phyloP scores from a whole-genome alignment of 192 early-diverging fungal genomes.

The Backusella circina region DNA sequence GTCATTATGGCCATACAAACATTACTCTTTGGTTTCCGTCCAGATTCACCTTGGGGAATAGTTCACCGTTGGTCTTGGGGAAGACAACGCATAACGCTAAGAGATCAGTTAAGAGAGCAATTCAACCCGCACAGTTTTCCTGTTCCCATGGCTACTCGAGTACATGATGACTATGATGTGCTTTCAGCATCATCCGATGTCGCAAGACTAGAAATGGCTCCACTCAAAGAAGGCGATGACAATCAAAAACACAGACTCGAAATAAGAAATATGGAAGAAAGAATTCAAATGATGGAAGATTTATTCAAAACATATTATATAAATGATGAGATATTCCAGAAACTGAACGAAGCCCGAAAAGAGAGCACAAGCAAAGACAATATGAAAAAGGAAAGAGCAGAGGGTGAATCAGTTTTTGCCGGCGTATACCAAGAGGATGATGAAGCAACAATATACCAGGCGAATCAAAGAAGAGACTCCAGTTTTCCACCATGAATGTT shows the following conservation, averaged over 20 bases:
- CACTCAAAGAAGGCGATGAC: background rate
- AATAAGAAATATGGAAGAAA: background rate
- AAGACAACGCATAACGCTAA: background rate
- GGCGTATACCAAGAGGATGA: too few species aligned
- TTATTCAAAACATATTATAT: slow-evolving; percentile 19
- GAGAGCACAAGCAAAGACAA: background rate
- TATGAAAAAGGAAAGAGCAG: too few species aligned
- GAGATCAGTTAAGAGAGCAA: background rate
- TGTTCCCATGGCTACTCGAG: slow-evolving; percentile 10
- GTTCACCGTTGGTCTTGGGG: slow-evolving; percentile 19
- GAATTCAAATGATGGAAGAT: slow-evolving; percentile 10
- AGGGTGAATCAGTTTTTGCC: too few species aligned
- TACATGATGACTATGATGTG: background rate
- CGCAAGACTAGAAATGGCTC: background rate
- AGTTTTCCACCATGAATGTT: too few species aligned
- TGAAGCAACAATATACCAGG: too few species aligned
- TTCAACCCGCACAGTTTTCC: background rate
- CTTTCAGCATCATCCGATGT: background rate
- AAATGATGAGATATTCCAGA: slow-evolving; percentile 5
- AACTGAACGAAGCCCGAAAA: background rate
- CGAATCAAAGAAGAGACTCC: too few species aligned
- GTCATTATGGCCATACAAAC: slow-evolving; percentile 1
- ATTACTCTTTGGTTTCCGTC: slow-evolving; percentile 14
- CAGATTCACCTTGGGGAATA: too few species aligned
- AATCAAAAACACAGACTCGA: background rate